phyloP scores from a whole-genome alignment of 768 basidiomycete genomes.

The Gymnopilus dilepis region DNA sequence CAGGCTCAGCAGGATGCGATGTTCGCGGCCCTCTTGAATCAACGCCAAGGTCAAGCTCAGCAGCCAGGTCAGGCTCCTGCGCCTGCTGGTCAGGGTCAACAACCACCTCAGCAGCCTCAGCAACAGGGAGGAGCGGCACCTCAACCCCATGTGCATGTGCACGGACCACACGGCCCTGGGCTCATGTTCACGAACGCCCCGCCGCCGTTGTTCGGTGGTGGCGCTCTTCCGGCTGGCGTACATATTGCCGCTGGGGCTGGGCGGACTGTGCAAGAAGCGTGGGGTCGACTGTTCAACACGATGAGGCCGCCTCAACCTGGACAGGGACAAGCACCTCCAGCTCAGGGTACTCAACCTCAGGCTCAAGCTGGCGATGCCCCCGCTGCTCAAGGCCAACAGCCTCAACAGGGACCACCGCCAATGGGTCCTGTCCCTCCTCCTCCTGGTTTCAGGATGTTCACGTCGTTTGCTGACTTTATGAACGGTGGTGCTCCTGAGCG shows the following conservation, averaged over 20 bases:
- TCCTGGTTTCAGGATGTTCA: slow-evolving; percentile 8
- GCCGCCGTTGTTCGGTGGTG: neutral
- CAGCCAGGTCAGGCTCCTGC: neutral
- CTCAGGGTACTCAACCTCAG: neutral
- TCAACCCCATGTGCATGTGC: neutral
- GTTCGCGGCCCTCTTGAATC: neutral
- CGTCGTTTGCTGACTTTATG: slow-evolving; percentile 11
- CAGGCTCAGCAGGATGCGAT: neutral
- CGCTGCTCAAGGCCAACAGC: neutral
- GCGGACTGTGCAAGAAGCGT: slow-evolving; percentile 32
- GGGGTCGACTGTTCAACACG: slow-evolving; percentile 28
- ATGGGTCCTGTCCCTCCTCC: neutral
- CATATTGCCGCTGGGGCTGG: slow-evolving; percentile 29
- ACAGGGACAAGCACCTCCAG: slow-evolving; percentile 17
- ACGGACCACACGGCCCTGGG: neutral
- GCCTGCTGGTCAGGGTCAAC: neutral
- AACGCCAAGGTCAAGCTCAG: neutral
- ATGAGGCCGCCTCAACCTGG: slow-evolving; percentile 15
- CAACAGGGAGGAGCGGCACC: neutral
- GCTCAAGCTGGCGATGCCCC: neutral
- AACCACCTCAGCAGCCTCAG: neutral
- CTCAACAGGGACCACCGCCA: slow-evolving; percentile 1
- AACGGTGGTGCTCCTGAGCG: slow-evolving; percentile 3
- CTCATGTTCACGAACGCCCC: neutral
- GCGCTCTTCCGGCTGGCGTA: slow-evolving; percentile 9